These are phyloP conservation scores for Anaeromyces robustus DNA, from an alignment of 192 early-diverging fungal genomes.

Conservation along the genomic window DNA sequence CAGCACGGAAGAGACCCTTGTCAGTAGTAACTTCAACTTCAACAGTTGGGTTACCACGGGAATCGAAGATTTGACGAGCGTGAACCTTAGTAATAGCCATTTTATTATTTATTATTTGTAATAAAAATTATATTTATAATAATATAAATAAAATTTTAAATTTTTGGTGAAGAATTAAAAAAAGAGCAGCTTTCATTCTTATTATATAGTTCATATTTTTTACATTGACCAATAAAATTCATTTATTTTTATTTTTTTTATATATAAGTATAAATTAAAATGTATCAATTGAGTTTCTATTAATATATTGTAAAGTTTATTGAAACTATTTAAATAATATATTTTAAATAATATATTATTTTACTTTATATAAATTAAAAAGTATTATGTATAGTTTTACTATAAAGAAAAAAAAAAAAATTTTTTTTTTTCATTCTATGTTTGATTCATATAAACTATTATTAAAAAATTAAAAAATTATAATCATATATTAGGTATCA, in stretches of 20 bases:
- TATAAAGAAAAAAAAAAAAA: background rate
- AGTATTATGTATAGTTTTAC: too few species aligned
- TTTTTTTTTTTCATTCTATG: background rate
- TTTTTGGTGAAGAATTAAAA: background rate
- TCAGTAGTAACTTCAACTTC: conserved; percentile 93
- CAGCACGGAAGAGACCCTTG: conserved; percentile 89
- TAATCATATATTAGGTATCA: background rate
- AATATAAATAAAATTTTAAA: background rate
- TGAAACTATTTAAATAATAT: too few species aligned
- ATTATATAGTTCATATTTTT: background rate
- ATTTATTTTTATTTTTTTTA: background rate
- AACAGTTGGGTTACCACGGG: conserved; percentile 96
- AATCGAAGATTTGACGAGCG: conserved; percentile 98
- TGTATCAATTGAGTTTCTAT: background rate
- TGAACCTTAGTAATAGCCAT: conserved; percentile 62
- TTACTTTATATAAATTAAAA: too few species aligned
- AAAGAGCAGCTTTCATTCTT: background rate
- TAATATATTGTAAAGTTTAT: too few species aligned
- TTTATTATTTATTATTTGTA: background rate
- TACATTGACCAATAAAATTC: background rate
- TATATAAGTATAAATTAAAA: background rate
- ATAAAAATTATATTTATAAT: background rate
- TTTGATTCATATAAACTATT: too few species aligned
- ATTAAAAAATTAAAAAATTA: too few species aligned
- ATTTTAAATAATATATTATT: too few species aligned